Base-by-base conservation (phyloP, 2,329 filamentous ascomycete genomes). In the Metarhizium robertsii region DNA sequence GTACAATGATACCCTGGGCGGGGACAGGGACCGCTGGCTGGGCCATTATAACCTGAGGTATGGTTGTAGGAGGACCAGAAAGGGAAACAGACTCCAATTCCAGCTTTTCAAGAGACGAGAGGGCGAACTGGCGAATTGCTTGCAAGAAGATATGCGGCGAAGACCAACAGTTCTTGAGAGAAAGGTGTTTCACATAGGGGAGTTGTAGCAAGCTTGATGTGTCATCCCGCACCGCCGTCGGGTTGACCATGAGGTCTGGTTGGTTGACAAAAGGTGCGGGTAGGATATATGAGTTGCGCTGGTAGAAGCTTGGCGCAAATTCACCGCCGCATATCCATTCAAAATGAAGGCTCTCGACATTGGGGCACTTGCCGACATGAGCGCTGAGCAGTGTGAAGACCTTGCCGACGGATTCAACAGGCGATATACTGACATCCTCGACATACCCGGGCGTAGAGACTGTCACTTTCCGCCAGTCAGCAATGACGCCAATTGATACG, bases 291-390 rank as follows among this genome's bases (percentile, higher is more conserved):
- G 76, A 75, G 61, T 86, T 86, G 30, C 86, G 78, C 38, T 83
- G 81, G 60, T 77, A 78, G 2, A 80, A 68, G 29, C 85, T 84
- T 18, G 79, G 71, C 2, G 81, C 83, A 60, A 85, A 79, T 68
- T 90, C 86, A 32, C 86, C 86, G 48, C 86, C 85, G 53, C 79
- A 81, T 6, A 79, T 72, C 79, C 84, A 90, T 57, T 87, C 86
- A 55, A 88, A 77, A 25, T 79, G 81, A 47, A 89, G 71, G 34
- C 71, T 78, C 55, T 75, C 79, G 61, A 89, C 79, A 34, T 75
- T 78, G 25, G 66, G 52, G 29, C 75, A 71, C 45, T 61, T 61
- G 18, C 75, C 73, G 42, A 86, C 74, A 56, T 78, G 76, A 7
- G 74, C 64, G 30, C 72, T 65, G 11, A 89, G 71, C 4, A 86